A percentile compares a stretch with the other conserved stretches of the same genome.
These are phyloP conservation scores for Fusarium pseudonygamai DNA, from an alignment of 2,329 filamentous ascomycete genomes.

Conservation along the genomic window DNA sequence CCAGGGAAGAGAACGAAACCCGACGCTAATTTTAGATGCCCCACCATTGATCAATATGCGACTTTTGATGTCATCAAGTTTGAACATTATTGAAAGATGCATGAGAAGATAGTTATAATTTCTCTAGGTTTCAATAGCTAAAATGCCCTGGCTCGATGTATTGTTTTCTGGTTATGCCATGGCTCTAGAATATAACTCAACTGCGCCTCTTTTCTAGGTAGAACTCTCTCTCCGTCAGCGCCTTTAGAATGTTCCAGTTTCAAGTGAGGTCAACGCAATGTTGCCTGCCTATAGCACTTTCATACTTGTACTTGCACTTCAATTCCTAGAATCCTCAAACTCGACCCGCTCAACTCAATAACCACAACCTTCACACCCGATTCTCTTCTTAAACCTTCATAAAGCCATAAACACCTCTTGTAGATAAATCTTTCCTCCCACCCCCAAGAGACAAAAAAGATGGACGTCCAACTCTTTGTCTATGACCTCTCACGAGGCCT, in stretches of 20 bases:
- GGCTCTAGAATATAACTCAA: background rate
- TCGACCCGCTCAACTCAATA: background rate
- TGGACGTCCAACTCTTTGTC: conserved; percentile 81
- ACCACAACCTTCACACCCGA: background rate
- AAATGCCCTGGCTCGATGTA: background rate
- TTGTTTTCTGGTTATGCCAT: background rate
- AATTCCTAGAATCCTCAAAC: background rate
- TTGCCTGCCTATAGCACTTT: conserved; percentile 31
- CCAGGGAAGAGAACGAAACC: background rate
- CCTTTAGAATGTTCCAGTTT: conserved; percentile 40
- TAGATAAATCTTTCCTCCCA: background rate
- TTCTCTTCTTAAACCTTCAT: background rate
- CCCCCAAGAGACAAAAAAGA: conserved; percentile 44
- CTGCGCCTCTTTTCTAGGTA: conserved; percentile 1
- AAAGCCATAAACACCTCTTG: background rate
- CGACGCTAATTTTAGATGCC: conserved; percentile 40
- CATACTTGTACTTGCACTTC: background rate
- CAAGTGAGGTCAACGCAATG: conserved; percentile 36
- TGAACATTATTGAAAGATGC: background rate
- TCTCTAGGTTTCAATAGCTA: background rate
- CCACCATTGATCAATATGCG: conserved; percentile 25
- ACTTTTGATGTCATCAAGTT: conserved; percentile 29
- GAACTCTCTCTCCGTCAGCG: conserved; percentile 15
- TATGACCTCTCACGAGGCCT: conserved; percentile 79
- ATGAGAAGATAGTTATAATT: background rate